Evolutionary conservation across 768 basidiomycete genomes (phyloP), one percentile per base, ranked within the genome.

Genomic region (Symmetrospora coprosmae): DNA sequence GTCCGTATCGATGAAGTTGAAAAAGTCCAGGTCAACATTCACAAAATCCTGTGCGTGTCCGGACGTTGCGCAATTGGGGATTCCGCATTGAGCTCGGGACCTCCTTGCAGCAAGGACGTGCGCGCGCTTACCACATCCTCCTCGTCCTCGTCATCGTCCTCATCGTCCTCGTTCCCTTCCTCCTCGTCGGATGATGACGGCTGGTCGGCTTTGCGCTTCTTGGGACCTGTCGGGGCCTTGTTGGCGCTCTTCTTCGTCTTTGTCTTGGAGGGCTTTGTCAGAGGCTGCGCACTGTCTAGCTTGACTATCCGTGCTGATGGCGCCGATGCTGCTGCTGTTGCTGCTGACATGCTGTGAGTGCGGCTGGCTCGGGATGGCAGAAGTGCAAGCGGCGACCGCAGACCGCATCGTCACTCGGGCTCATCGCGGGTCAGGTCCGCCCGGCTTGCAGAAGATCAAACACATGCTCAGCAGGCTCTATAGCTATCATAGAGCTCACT

Each of bases 21-120:
- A 91, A 71, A 94, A 97, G 65, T 94, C 89, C 69, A 97, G 96
- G 69, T 85, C 83, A 66, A 91, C 84, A 72, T 91, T 80, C 73
- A 91, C 62, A 19, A 63, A 46, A 19, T 63, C 62, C 52, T 55
- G 41, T 2, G 7, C 16, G 37, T 23, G 37, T 40, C 38, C 17
- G 9, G 8, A 40, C 6, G 4, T 21, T 21, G 11, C 6, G 25
- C 38, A 19, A 4, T 21, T 40, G 25, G 23, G 13, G 17, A n/a
- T n/a, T n/a, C n/a, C n/a, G n/a, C n/a, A n/a, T n/a, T n/a, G n/a
- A n/a, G n/a, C n/a, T n/a, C n/a, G n/a, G n/a, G n/a, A n/a, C n/a
- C n/a, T n/a, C n/a, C n/a, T n/a, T n/a, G 21, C 45, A 21, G 45
- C 23, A 27, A 11, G 4, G 28, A 7, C 11, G 8, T 33, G 27